Evolutionary conservation across 345 rosid species (phyloP).

Genomic region (Luvunga scandens): DNA sequence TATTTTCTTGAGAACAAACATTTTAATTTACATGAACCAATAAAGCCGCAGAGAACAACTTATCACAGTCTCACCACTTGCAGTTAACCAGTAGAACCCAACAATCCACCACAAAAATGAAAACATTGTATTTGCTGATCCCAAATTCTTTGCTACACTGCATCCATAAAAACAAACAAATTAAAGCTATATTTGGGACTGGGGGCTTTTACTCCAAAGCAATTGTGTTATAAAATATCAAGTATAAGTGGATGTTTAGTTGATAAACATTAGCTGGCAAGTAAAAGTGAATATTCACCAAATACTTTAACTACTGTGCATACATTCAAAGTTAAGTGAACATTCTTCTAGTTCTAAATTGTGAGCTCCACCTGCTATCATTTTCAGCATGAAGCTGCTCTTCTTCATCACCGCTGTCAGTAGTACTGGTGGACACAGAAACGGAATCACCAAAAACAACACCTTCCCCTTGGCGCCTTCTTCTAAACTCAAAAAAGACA

Average conservation of each 20-base stretch:
- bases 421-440: slow-evolving; percentile 34
- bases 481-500: slow-evolving; percentile 52
- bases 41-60: slow-evolving; percentile 68
- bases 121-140: slow-evolving; percentile 79
- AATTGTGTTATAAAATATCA: not conserved
- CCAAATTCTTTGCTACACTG: slow-evolving; percentile 53
- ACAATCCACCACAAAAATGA: slow-evolving; percentile 87
- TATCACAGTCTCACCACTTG: slow-evolving; percentile 43
- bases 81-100: slow-evolving; percentile 83
- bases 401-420: slow-evolving; percentile 25
- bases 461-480: slow-evolving; percentile 35
- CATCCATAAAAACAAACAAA: not conserved
- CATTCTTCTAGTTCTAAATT: not conserved
- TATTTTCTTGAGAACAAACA: not conserved
- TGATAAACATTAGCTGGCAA: not conserved
- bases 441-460: slow-evolving; percentile 12
- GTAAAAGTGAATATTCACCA: no score
- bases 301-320: no score
- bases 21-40: slow-evolving; percentile 42
- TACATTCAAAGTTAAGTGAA: no score
- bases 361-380: slow-evolving; percentile 39
- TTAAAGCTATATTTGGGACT: not conserved
- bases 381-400: slow-evolving; percentile 32
- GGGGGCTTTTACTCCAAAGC: no score
- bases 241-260: not conserved